Base-by-base conservation (phyloP, 768 basidiomycete genomes). In the Pluteus cervinus region DNA sequence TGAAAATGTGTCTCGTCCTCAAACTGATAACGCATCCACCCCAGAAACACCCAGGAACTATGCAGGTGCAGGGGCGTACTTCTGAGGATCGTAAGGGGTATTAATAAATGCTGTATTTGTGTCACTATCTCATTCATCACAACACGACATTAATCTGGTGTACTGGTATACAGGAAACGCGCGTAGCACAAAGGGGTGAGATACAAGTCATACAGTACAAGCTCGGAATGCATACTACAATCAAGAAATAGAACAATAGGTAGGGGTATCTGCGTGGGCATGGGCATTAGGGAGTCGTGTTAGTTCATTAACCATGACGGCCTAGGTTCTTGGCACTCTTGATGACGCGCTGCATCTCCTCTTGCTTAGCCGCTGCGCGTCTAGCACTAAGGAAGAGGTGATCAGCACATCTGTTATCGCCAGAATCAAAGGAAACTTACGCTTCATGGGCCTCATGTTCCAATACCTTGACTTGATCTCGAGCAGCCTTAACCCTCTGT, bases 311-410 rank as follows among this genome's bases (percentile, higher is more conserved):
- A 14, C 61, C 65, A 46, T 68, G 65, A 12, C 70, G 56, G 0
- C 74, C 74, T 31, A 76, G 62, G 11, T 60, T 60, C 24, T 63
- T 63, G 7, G 67, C 68, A 39, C 53, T 61, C 56, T 73, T 75
- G 53, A 61, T 66, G 46, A 77, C 68, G 14, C 58, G 56, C 50
- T 71, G 70, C 5, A 69, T 66, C 47, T 75, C 69, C 10, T 64
- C 67, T 42, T 73, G 71, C 46, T 76, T 76, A 5, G 66, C 63
- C 52, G 71, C 71, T 9, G 73, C 74, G 32, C 69, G 70, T 22
- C 53, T 56, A 17, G 67, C 61, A 21, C 74, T 76, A 46, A n/a
- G 45, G 33, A 39, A 36, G 43, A 25, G 26, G 23, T n/a, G 15
- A 36, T 45, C 17, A 47, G 18, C 9, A 40, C 36, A 37, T 20